These are phyloP conservation scores for Handroanthus guayacan DNA, from an alignment of 257 asterid genomes.

Conservation along the genomic window DNA sequence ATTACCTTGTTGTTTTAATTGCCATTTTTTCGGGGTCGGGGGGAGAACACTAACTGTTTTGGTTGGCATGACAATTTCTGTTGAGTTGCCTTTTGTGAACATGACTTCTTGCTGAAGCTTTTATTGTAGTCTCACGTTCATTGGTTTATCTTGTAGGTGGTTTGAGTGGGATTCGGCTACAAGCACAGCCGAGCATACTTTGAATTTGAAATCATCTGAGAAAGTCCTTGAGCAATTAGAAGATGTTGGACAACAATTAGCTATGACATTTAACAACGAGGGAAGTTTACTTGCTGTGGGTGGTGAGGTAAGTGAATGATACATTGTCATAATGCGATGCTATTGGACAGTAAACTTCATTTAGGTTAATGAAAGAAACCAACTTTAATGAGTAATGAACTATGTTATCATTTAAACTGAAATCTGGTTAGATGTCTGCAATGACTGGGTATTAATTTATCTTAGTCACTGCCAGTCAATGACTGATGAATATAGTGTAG, in stretches of 20 bases:
- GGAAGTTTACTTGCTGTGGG: constrained; percentile 93
- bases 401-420: not conserved
- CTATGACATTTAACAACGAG: constrained; percentile 71
- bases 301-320: constrained; percentile 76
- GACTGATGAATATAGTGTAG: constrained; percentile 1
- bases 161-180: constrained; percentile 68
- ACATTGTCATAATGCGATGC: not conserved
- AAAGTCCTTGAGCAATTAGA: constrained; percentile 65
- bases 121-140: constrained; percentile 1
- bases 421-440: not conserved
- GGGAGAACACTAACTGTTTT: not conserved
- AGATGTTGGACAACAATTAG: constrained; percentile 88
- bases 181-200: constrained; percentile 42
- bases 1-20: not conserved
- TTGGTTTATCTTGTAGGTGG: constrained; percentile 59
- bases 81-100: not conserved
- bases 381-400: not conserved
- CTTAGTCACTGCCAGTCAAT: constrained; percentile 1
- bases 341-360: constrained; percentile 5
- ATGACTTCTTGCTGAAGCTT: constrained; percentile 33
- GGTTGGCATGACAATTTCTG: constrained; percentile 15
- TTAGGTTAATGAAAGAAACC: constrained; percentile 8
- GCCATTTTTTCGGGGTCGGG: constrained; percentile 1
- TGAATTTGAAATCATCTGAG: constrained; percentile 71
- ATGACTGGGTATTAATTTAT: not conserved